phyloP scores from a whole-genome alignment of 2,329 filamentous ascomycete species.

The Triangularia setosa region DNA sequence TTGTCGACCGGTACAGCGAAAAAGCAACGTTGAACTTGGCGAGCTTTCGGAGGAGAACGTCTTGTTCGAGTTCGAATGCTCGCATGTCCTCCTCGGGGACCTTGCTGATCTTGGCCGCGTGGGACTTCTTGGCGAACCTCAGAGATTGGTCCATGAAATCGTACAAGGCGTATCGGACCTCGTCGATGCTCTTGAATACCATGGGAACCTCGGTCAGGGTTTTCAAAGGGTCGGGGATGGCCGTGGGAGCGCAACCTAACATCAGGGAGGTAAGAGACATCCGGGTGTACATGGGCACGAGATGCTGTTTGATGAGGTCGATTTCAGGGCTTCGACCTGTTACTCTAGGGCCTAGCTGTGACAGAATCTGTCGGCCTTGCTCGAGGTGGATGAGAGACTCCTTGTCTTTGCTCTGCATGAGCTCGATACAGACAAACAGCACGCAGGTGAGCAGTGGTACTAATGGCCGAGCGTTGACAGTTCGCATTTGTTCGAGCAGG shows the following conservation, averaged over 20 bases:
- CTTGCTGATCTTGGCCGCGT: conserved; percentile 28
- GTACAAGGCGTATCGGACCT: conserved; percentile 33
- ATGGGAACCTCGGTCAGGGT: conserved; percentile 31
- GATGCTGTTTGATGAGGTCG: conserved; percentile 37
- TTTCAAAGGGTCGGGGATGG: conserved; percentile 36
- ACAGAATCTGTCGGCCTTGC: conserved; percentile 41
- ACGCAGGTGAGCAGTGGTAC: conserved; percentile 44
- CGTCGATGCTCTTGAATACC: conserved; percentile 33
- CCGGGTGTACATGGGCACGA: conserved; percentile 43
- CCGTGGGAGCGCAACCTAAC: conserved; percentile 36
- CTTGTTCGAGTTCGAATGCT: conserved; percentile 31
- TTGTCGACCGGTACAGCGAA: conserved; percentile 29
- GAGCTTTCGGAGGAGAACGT: conserved; percentile 31
- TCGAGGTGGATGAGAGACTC: conserved; percentile 44
- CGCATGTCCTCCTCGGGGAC: conserved; percentile 26
- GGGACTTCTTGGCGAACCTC: conserved; percentile 33
- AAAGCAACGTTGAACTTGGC: conserved; percentile 32
- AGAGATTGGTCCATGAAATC: conserved; percentile 39
- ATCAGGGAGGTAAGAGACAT: conserved; percentile 40
- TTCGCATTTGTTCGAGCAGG: conserved; percentile 35
- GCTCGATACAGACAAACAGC: conserved; percentile 51
- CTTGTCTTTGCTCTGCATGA: conserved; percentile 46
- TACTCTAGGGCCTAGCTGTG: conserved; percentile 29
- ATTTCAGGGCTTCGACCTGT: conserved; percentile 30
- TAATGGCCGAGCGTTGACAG: conserved; percentile 30